A percentile compares a stretch with the other conserved stretches of the same genome.
Conservation (phyloP, 371 early-diverging fungal species). For the Lichtheimia ramosa region DNA sequence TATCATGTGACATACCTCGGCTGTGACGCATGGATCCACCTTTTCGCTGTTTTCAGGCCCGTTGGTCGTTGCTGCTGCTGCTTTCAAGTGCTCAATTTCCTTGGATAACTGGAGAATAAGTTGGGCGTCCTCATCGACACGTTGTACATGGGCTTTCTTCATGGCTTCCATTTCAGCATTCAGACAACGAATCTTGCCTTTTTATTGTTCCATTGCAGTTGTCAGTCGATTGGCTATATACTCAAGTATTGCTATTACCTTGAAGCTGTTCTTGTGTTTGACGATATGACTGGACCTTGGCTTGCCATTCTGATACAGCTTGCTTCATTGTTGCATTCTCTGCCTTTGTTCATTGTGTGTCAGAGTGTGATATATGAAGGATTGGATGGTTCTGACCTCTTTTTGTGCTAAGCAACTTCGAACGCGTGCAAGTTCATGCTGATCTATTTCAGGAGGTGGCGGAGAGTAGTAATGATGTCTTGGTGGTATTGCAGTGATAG, state of each 20-base stretch:
- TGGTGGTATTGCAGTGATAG: not conserved
- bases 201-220: not conserved
- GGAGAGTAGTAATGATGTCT: too few relatives aligned
- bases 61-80: not conserved
- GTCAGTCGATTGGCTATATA: not conserved
- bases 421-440: not conserved
- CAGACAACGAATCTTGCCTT: not conserved
- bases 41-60: too few relatives aligned
- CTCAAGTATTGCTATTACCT: not conserved
- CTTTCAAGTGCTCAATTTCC: slow-evolving; percentile 1
- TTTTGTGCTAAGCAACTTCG: not conserved
- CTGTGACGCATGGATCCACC: not conserved
- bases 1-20: slow-evolving; percentile 1
- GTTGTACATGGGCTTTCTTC: not conserved
- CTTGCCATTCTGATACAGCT: not conserved
- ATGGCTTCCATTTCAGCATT: slow-evolving; percentile 1
- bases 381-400: not conserved
- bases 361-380: not conserved
- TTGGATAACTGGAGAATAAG: not conserved
- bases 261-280: slow-evolving; percentile 1
- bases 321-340: not conserved
- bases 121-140: not conserved
- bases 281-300: not conserved
- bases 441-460: not conserved
- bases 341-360: too few relatives aligned